Evolutionary conservation across 116 monocot genomes (phyloP), one percentile per base, ranked within the genome.

Genomic region (Thalassia testudinum): DNA sequence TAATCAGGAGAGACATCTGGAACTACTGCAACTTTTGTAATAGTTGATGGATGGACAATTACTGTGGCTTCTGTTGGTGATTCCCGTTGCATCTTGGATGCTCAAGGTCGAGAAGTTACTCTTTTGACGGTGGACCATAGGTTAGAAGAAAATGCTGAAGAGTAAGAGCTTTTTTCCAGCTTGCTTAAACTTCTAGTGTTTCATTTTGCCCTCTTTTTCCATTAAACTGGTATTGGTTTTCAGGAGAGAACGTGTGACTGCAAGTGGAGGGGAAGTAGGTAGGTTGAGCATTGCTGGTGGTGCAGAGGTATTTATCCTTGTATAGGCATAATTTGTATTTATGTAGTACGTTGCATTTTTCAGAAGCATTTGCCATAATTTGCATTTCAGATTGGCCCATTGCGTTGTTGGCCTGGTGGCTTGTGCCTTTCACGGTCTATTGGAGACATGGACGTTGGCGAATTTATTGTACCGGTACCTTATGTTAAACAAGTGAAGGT

Each of bases 61-160:
- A 93, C 93, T 17, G 93, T 87, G 61, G 93, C 93, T 50, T 93
- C 93, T 7, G 93, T 93, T 60, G 93, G 93, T 1, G 93, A 93
- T 51, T 87, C 93, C 18, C 80, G 93, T 2, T 93, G 93, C 62
- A 93, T 93, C 52, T 72, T 93, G 61, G 93, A 93, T 71, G 60
- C 84, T 60, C 68, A 74, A 61, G 84, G 78, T 34, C 77, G 87
- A 37, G 72, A 59, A n/a, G 73, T 93, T 65, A 75, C 93, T 37
- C 71, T 84, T 27, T 67, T 93, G 52, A 93, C 93, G 1, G 93
- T 93, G 45, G 93, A 93, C 57, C 93, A 93, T 57, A 75, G 93
- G 45, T 62, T 93, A 57, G 93, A 93, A 84, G 93, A 93, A 65
- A 93, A 93, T 81, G 81, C 54, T 3, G 93, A 93, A 65, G 93